Conservation (phyloP, 805 yeast species). For the Wickerhamiella nectarea region DNA sequence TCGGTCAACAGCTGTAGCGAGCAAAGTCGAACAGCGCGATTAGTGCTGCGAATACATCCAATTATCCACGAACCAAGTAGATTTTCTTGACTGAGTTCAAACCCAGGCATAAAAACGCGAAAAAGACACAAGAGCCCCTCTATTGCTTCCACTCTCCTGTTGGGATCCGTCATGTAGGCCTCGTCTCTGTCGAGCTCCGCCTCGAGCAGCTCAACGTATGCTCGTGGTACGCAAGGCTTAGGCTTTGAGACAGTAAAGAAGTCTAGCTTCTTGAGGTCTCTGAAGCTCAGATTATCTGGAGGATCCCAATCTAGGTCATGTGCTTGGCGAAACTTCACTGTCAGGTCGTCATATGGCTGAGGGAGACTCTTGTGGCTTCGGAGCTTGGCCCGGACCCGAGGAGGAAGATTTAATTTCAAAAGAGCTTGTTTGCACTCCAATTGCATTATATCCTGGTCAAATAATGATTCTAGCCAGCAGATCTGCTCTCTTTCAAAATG, state of each 20-base stretch:
- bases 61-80: constrained; percentile 11
- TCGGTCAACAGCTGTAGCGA: constrained; percentile 6
- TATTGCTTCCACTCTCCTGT: background rate
- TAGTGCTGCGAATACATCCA: constrained; percentile 11
- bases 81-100: constrained; percentile 9
- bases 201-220: background rate
- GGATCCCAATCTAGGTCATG: background rate
- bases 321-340: background rate
- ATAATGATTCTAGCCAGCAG: background rate
- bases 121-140: constrained; percentile 19
- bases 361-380: background rate
- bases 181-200: background rate
- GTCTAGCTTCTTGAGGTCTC: background rate
- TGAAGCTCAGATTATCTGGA: background rate
- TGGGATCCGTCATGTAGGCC: background rate
- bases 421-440: background rate
- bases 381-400: background rate
- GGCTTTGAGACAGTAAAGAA: background rate
- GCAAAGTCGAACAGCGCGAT: constrained; percentile 2
- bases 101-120: constrained; percentile 3
- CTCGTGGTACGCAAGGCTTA: background rate
- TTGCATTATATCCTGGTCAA: background rate
- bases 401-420: background rate
- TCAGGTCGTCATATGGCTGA: background rate
- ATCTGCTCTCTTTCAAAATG: background rate